Percentiles rank a stretch among this genome's conserved stretches.
phyloP scores from a whole-genome alignment of 768 basidiomycete species.

The Trichaptum fuscoviolaceum region DNA sequence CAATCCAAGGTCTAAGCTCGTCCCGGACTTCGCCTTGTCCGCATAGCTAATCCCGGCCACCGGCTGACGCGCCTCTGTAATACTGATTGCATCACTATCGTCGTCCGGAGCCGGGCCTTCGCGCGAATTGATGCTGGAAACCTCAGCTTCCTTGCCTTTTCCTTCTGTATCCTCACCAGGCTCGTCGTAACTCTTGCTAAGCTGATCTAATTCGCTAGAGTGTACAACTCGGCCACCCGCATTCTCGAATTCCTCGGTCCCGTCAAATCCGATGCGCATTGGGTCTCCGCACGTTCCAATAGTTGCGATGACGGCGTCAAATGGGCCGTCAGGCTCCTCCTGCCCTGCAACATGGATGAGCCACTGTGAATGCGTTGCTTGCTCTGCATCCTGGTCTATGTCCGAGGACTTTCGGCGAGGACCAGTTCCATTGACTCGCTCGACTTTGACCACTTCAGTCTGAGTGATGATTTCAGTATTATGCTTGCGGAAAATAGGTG shows the following conservation, averaged over 20 bases:
- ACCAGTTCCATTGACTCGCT: neutral
- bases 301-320: constrained; percentile 46
- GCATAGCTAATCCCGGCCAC: neutral
- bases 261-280: constrained; percentile 37
- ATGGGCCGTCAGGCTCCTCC: constrained; percentile 35
- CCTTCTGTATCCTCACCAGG: constrained; percentile 1
- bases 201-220: constrained; percentile 8
- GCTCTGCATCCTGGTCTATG: neutral
- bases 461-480: neutral
- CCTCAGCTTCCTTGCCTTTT: neutral
- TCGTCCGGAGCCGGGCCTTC: neutral
- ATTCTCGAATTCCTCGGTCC: constrained; percentile 32
- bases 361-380: constrained; percentile 24
- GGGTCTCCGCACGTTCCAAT: constrained; percentile 47
- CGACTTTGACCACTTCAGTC: neutral
- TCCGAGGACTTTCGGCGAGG: neutral
- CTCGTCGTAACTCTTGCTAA: constrained; percentile 9
- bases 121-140: constrained; percentile 6
- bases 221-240: constrained; percentile 10
- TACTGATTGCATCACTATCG: neutral
- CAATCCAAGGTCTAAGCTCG: neutral
- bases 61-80: neutral
- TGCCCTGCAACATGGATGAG: constrained; percentile 33
- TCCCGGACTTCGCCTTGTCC: neutral
- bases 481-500: neutral